Conservation (phyloP, 1,284 basidiomycete genomes). For the Leccinum angustisporum region DNA sequence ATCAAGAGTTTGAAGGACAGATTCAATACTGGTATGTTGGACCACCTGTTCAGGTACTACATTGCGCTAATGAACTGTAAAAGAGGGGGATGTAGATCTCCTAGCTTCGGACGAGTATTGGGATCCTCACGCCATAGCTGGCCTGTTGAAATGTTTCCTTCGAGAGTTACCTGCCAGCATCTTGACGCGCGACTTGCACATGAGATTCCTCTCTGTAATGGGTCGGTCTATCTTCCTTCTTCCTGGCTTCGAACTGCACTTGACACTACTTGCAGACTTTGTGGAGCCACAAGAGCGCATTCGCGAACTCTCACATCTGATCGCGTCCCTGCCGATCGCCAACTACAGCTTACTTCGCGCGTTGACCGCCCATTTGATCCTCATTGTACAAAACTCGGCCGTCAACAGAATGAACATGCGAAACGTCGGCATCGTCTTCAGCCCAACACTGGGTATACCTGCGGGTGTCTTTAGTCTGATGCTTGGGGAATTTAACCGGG, state of each 20-base stretch:
- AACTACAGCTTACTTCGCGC: constrained; percentile 95
- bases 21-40: constrained; percentile 78
- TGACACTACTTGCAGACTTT: constrained; percentile 59
- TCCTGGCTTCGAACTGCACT: constrained; percentile 3
- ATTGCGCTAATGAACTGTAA: constrained; percentile 17
- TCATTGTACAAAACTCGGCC: constrained; percentile 87
- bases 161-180: constrained; percentile 90
- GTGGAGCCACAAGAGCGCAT: constrained; percentile 87
- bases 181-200: constrained; percentile 87
- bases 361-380: constrained; percentile 92
- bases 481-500: constrained; percentile 86
- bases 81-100: constrained; percentile 91
- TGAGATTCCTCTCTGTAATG: constrained; percentile 86
- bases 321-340: constrained; percentile 83
- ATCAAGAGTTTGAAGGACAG: constrained; percentile 92
- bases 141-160: constrained; percentile 87
- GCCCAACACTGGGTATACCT: constrained; percentile 91
- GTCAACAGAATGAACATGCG: constrained; percentile 99
- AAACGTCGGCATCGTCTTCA: constrained; percentile 98
- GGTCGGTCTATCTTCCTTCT: constrained; percentile 53
- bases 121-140: constrained; percentile 95
- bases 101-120: constrained; percentile 84
- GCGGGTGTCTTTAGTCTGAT: constrained; percentile 93
- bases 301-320: constrained; percentile 81
- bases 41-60: constrained; percentile 7